Percentiles rank a stretch among this genome's conserved stretches.
Conservation (phyloP, 1,284 basidiomycete genomes). For the Cryptococcus floricola region DNA sequence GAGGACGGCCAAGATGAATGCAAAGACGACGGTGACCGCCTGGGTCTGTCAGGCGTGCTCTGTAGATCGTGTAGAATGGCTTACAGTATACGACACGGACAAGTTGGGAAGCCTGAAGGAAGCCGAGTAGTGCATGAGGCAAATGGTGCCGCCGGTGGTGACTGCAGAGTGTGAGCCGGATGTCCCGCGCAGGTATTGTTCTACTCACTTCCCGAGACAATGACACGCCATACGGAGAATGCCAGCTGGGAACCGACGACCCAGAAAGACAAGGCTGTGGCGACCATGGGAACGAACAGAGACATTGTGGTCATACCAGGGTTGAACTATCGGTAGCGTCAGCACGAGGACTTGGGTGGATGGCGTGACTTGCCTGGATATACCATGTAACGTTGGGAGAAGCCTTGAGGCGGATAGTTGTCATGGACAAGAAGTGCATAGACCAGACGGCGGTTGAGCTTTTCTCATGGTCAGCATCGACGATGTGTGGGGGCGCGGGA, state of each 20-base stretch:
- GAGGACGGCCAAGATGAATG: conserved; percentile 52
- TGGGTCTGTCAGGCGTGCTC: conserved; percentile 2
- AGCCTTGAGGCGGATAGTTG: conserved; percentile 48
- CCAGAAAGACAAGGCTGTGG: conserved; percentile 51
- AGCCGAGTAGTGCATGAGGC: conserved; percentile 53
- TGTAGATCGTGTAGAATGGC: neutral
- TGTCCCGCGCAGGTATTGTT: too few species aligned
- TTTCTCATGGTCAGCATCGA: too few species aligned
- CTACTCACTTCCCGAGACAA: conserved; percentile 46
- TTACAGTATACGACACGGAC: conserved; percentile 32
- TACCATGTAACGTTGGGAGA: conserved; percentile 49
- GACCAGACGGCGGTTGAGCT: conserved; percentile 71
- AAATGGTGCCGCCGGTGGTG: conserved; percentile 19
- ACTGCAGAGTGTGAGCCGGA: neutral
- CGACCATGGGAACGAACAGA: conserved; percentile 52
- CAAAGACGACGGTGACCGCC: conserved; percentile 49
- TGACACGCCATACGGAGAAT: conserved; percentile 47
- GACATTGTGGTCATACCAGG: conserved; percentile 53
- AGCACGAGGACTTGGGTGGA: neutral
- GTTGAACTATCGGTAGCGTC: conserved; percentile 36
- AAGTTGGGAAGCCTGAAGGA: conserved; percentile 49
- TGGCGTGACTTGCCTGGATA: conserved; percentile 31
- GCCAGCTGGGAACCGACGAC: conserved; percentile 50
- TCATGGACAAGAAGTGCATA: conserved; percentile 54
- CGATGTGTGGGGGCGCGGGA: too few species aligned